Percentiles rank a stretch among this genome's conserved stretches.
Conservation (phyloP, 352 stramenopile species). For the Phytophthora tentaculata region DNA sequence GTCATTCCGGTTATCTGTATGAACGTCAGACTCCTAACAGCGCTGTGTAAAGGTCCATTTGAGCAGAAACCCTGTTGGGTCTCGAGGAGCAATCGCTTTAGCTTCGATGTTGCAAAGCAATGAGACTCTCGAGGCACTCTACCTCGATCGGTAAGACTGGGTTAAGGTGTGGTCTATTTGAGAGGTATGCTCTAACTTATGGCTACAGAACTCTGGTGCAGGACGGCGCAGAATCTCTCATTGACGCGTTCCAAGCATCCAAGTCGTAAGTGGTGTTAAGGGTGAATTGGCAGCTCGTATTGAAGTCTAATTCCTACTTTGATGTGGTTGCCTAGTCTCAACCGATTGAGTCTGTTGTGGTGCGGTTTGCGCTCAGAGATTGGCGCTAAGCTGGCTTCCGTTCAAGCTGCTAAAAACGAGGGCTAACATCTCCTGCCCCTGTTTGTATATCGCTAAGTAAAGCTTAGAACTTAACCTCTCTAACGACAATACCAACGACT, state of each 20-base stretch:
- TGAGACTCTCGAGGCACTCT: conserved; percentile 26
- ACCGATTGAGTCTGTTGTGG: conserved; percentile 43
- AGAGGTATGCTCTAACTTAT: neutral
- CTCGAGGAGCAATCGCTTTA: conserved; percentile 27
- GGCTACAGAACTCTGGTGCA: conserved; percentile 29
- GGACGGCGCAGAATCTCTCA: conserved; percentile 25
- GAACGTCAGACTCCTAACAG: neutral
- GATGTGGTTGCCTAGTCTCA: conserved; percentile 25
- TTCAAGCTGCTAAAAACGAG: conserved; percentile 21
- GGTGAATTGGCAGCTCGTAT: too few relatives aligned
- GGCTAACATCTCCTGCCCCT: too few relatives aligned
- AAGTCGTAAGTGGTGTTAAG: conserved; percentile 37
- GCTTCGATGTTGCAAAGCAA: conserved; percentile 47
- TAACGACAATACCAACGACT: too few relatives aligned
- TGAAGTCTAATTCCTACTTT: too few relatives aligned
- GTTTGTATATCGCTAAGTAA: too few relatives aligned
- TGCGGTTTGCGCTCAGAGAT: conserved; percentile 36
- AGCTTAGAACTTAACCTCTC: too few relatives aligned
- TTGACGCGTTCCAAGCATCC: conserved; percentile 36
- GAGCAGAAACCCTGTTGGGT: conserved; percentile 42
- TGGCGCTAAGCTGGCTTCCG: conserved; percentile 27
- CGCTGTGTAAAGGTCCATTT: conserved; percentile 25
- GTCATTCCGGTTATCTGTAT: neutral
- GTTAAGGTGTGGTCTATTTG: neutral
- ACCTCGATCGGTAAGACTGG: conserved; percentile 37